Conservation (phyloP, 192 early-diverging fungal species). For the Allomyces arbusculus region DNA sequence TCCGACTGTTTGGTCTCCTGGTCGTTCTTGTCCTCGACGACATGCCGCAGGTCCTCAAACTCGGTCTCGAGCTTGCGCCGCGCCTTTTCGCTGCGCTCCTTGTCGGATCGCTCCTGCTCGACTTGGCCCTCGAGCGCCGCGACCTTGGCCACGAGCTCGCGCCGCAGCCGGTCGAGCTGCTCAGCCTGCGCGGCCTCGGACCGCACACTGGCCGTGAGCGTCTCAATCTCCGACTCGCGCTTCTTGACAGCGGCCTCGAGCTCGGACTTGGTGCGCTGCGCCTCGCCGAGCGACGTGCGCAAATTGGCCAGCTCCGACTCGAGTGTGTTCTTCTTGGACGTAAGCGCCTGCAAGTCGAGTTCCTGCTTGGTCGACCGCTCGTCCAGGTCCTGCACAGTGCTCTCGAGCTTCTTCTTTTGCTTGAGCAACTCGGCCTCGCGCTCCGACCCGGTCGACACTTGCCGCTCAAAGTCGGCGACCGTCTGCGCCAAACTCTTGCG, state of each 20-base stretch:
- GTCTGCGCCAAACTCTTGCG: slow-evolving; percentile 20
- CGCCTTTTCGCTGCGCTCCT: background rate
- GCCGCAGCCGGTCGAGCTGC: slow-evolving; percentile 19
- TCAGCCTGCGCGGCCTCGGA: slow-evolving; percentile 23
- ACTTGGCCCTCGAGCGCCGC: slow-evolving; percentile 13
- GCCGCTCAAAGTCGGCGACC: slow-evolving; percentile 16
- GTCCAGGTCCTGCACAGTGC: slow-evolving; percentile 22
- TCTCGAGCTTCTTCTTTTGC: slow-evolving; percentile 24
- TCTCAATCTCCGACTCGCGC: slow-evolving; percentile 20
- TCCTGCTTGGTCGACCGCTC: slow-evolving; percentile 19
- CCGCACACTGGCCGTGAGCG: slow-evolving; percentile 14
- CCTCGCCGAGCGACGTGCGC: slow-evolving; percentile 13
- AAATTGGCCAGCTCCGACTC: slow-evolving; percentile 18
- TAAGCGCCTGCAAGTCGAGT: slow-evolving; percentile 16
- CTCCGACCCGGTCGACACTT: slow-evolving; percentile 20
- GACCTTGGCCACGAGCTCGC: slow-evolving; percentile 23
- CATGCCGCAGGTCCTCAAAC: slow-evolving; percentile 23
- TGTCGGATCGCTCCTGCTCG: slow-evolving; percentile 21
- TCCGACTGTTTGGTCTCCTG: slow-evolving; percentile 34
- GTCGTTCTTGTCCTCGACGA: slow-evolving; percentile 37
- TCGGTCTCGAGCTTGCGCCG: slow-evolving; percentile 15
- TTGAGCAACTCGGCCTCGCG: slow-evolving; percentile 18
- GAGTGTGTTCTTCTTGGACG: slow-evolving; percentile 9
- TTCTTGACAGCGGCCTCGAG: slow-evolving; percentile 19
- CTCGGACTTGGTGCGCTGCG: slow-evolving; percentile 14